A percentile compares a stretch with the other conserved stretches of the same genome.
These are phyloP conservation scores for Beauveria sp. DNA, from an alignment of 2,329 filamentous ascomycete species.

Conservation along the genomic window DNA sequence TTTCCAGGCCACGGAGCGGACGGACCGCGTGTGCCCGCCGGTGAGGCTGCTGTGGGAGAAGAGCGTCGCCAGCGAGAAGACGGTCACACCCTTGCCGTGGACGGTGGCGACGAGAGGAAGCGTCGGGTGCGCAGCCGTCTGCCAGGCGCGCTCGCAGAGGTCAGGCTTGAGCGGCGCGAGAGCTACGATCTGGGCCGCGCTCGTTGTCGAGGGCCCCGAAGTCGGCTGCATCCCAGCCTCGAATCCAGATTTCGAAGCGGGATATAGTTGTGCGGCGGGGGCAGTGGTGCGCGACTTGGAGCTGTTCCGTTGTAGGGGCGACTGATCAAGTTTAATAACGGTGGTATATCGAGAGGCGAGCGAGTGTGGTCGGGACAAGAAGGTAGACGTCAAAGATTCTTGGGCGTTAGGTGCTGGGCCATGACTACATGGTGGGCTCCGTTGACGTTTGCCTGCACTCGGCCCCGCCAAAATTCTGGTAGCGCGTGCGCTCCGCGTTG, in stretches of 20 bases:
- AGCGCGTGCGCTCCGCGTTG: background rate
- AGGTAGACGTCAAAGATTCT: background rate
- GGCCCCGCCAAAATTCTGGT: background rate
- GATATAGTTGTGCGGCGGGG: background rate
- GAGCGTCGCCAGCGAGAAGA: slow-evolving; percentile 81
- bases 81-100: slow-evolving; percentile 76
- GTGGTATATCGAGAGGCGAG: background rate
- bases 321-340: background rate
- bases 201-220: slow-evolving; percentile 15
- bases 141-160: slow-evolving; percentile 72
- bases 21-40: slow-evolving; percentile 83
- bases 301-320: background rate
- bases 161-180: slow-evolving; percentile 47
- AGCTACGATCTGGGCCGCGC: slow-evolving; percentile 29
- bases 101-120: slow-evolving; percentile 85
- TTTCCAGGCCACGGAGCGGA: slow-evolving; percentile 86
- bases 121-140: slow-evolving; percentile 74
- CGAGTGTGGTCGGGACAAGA: background rate
- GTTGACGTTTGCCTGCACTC: background rate
- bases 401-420: background rate
- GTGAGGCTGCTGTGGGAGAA: slow-evolving; percentile 70
- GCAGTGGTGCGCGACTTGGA: background rate
- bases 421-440: background rate
- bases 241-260: background rate
- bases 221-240: slow-evolving; percentile 9